phyloP scores from a whole-genome alignment of 1,139 yeast species.

The Candida sp. region DNA sequence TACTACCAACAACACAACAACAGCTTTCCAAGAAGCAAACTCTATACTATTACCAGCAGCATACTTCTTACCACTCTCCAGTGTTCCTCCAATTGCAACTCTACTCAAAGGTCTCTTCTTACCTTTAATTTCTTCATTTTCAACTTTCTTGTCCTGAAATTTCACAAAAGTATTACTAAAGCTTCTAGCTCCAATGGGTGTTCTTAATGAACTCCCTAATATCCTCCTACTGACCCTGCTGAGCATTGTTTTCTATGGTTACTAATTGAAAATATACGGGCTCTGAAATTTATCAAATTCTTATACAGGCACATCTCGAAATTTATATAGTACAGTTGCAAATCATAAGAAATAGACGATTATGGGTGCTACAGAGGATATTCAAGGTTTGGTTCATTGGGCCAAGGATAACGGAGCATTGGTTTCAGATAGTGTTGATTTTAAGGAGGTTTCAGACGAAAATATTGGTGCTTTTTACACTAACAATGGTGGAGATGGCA shows the following conservation, averaged over 20 bases:
- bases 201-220: constrained; percentile 1
- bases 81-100: constrained; percentile 44
- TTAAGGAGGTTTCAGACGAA: constrained; percentile 16
- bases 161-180: constrained; percentile 1
- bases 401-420: constrained; percentile 45
- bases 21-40: constrained; percentile 85
- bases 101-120: constrained; percentile 43
- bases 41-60: constrained; percentile 48
- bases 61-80: constrained; percentile 21
- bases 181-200: not conserved
- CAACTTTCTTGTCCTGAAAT: constrained; percentile 4
- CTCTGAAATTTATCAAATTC: not conserved
- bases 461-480: constrained; percentile 40
- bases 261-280: not conserved
- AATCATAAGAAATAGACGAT: constrained; percentile 39
- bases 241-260: not conserved
- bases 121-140: constrained; percentile 1
- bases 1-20: constrained; percentile 55
- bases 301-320: not conserved
- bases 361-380: constrained; percentile 2
- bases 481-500: constrained; percentile 1
- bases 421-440: constrained; percentile 23
- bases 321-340: no score
- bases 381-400: constrained; percentile 41
- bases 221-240: constrained; percentile 2